Base-by-base conservation (phyloP, 345 rosid species). In the Lumnitzera littorea region DNA sequence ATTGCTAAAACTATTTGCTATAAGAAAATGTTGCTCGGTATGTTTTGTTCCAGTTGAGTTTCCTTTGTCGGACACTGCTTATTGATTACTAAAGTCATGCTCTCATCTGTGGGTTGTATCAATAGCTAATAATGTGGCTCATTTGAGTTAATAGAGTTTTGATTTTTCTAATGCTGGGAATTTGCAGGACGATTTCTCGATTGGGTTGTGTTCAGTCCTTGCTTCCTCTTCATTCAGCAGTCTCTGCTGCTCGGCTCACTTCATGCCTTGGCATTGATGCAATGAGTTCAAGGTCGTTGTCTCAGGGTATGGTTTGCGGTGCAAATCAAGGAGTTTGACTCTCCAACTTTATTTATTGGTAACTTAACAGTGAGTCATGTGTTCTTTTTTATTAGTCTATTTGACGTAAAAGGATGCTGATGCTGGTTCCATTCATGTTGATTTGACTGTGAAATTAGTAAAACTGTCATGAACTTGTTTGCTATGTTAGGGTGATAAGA, bases 241-340 rank as follows among this genome's bases (percentile, higher is more conserved):
- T 89, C 29, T 74, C 98, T 50, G 79, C 98, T 2, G 95, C 98
- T 68, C 80, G 92, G 73, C 81, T 89, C 61, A 87, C 92, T 15
- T 87, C 96, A 4, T 87, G 96, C 78, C 95, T 91, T 3, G 91
- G 98, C 60, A 68, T 83, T 50, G 92, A 91, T 79, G 70, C 95
- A 23, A 76, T 49, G 65, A 79, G 80, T 58, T 84, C 95, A 17
- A 81, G 95, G 77, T 91, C 96, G 25, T 73, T 89, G 85, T 87
- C 92, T 82, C 98, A 89, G 98, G 98, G 96, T 89, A 89, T 84
- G 98, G 78, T 91, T 63, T 84, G 91, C 90, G 82, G 81, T 86
- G 95, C 95, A 53, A 83, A 89, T 67, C 96, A 95, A 70, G 96
- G 96, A 75, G 98, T 87, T 87, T 91, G 96, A 89, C 43, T 36